Base-by-base conservation (phyloP, 1,139 yeast genomes). In the Candida dubliniensis region DNA sequence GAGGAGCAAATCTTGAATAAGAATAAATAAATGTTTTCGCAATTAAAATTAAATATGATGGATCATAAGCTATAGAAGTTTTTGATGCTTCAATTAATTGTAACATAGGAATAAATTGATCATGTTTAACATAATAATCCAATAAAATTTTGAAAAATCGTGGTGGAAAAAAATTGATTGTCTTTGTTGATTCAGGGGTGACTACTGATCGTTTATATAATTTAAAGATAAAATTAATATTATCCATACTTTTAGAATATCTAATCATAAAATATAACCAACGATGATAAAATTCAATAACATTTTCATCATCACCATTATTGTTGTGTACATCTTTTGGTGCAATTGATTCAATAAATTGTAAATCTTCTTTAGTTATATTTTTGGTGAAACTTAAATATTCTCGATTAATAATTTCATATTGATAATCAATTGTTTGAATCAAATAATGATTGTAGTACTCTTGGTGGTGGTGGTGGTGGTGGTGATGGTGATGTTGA, bases 1-100 rank as follows among this genome's bases (percentile, higher is more conserved):
- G 57, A 4, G 51, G 53, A 0, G 69, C 67, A 34, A 59, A 55
- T 42, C 67, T 59, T 2, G 77, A 76, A 47, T 68, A 71, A 0
- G 71, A 58, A 32, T 54, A 52, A 3, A 71, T 57, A 49, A 69
- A 71, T 0, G 69, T 53, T 27, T 64, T 62, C 43, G 59, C 67
- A 3, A 70, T 44, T 14, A 56, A 53, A 12, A 51, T 51, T 26
- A 68, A 47, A 44, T 59, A 66, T 2, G 55, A 48, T n/a, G 53
- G 52, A 30, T 57, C 37, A 36, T 38, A 49, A 1, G 52, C 45
- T 55, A 65, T 12, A 48, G 52, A n/a, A 59, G 45, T 14, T 11
- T 36, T 36, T 3, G 42, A 38, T 8, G 40, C 33, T 45, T 47
- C 48, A 10, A 48, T 13, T 7, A 51, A 38, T 30, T 49, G 43